Percentiles rank a stretch among this genome's conserved stretches.
phyloP scores from a whole-genome alignment of 805 yeast genomes.

The Yarrowia porcina region DNA sequence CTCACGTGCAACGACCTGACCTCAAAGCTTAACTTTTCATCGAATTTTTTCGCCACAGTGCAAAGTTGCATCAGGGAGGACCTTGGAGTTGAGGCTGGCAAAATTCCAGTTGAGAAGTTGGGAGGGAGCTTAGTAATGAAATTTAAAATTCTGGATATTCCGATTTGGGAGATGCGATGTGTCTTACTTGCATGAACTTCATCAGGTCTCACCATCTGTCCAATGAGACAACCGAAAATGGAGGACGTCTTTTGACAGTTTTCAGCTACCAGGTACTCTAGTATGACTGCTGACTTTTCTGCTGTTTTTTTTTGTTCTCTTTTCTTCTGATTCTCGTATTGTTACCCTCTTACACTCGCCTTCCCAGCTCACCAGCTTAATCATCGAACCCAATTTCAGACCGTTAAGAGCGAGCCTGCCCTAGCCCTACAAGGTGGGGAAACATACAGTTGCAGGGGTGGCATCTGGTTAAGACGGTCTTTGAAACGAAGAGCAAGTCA shows the following conservation, averaged over 20 bases:
- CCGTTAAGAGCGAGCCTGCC: background rate
- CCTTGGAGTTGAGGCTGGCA: background rate
- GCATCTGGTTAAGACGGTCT: background rate
- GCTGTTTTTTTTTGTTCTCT: no score
- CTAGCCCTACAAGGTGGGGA: conserved; percentile 11
- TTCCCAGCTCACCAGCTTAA: background rate
- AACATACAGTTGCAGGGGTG: conserved; percentile 1
- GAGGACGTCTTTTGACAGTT: no score
- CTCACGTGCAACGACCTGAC: conserved; percentile 4
- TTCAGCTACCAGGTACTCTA: no score
- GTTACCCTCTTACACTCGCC: background rate
- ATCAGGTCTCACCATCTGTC: no score
- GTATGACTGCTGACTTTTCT: no score
- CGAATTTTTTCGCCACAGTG: conserved; percentile 2
- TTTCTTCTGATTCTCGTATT: no score
- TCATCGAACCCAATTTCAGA: background rate
- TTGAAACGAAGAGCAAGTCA: background rate
- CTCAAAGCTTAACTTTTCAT: background rate
- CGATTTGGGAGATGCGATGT: background rate
- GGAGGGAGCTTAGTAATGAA: background rate
- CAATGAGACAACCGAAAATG: no score
- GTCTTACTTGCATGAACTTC: background rate
- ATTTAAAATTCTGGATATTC: background rate
- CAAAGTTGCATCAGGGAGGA: background rate
- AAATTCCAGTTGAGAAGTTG: background rate